Conservation (phyloP, 1,139 yeast genomes). For the Taphrina sp. region DNA sequence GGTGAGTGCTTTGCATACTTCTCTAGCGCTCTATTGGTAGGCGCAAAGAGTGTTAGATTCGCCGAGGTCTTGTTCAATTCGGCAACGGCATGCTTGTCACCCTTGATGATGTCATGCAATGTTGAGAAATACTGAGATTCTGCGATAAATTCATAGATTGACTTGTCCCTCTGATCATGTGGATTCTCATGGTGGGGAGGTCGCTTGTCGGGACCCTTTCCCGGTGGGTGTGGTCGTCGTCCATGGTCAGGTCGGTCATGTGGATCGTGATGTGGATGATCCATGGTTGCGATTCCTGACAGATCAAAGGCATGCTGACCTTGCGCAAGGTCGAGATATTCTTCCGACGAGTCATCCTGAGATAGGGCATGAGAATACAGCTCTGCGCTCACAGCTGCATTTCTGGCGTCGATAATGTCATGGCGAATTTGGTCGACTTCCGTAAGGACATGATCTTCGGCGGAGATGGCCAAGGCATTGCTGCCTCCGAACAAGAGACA, state of each 20-base stretch:
- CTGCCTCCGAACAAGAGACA: too few species aligned
- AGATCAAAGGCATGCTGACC: conserved; percentile 16
- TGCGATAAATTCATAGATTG: conserved; percentile 20
- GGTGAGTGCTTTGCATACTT: conserved; percentile 31
- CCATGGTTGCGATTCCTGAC: too few species aligned
- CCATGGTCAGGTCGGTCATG: conserved; percentile 12
- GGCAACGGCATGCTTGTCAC: conserved; percentile 33
- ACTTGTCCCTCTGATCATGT: conserved; percentile 27
- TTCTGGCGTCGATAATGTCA: neutral
- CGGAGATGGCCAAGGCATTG: too few species aligned
- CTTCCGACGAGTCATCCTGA: neutral
- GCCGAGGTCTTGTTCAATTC: conserved; percentile 35
- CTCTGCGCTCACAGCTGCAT: too few species aligned
- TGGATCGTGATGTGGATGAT: conserved; percentile 5
- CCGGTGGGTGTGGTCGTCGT: conserved; percentile 24
- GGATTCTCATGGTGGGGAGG: conserved; percentile 14
- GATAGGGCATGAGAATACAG: too few species aligned
- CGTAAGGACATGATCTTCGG: neutral
- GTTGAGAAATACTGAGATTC: conserved; percentile 26
- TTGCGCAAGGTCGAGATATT: neutral
- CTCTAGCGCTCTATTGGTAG: conserved; percentile 34
- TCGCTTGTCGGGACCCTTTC: neutral
- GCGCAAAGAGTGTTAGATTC: conserved; percentile 36
- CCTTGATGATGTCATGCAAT: conserved; percentile 30
- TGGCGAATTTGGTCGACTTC: neutral